These are phyloP conservation scores for Hypoxylon sp. DNA, from an alignment of 2,329 filamentous ascomycete genomes.

Conservation along the genomic window DNA sequence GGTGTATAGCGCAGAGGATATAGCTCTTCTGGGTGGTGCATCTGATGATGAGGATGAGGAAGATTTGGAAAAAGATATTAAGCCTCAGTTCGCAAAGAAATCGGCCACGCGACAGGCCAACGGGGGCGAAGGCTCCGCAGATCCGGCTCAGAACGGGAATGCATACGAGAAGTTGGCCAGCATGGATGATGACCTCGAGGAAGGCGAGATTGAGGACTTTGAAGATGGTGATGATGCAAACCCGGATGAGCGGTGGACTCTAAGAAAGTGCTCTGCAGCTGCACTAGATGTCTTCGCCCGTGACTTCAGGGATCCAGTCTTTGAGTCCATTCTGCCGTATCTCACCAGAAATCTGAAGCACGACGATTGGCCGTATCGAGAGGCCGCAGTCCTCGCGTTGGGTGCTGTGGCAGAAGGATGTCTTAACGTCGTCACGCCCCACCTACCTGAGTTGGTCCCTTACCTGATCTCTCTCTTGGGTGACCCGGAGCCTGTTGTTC, in stretches of 20 bases:
- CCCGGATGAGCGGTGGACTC: constrained; percentile 92
- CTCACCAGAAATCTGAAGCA: constrained; percentile 90
- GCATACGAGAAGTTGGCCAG: constrained; percentile 67
- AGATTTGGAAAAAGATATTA: constrained; percentile 90
- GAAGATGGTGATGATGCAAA: constrained; percentile 83
- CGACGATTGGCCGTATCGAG: constrained; percentile 89
- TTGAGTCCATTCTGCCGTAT: constrained; percentile 92
- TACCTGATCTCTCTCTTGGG: constrained; percentile 89
- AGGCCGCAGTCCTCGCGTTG: constrained; percentile 93
- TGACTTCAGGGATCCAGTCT: constrained; percentile 89
- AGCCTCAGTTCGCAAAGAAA: constrained; percentile 88
- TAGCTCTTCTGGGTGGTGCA: constrained; percentile 83
- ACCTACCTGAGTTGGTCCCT: constrained; percentile 89
- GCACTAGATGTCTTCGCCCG: constrained; percentile 94
- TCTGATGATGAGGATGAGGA: constrained; percentile 93
- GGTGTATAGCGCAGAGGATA: constrained; percentile 96
- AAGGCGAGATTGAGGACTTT: constrained; percentile 85
- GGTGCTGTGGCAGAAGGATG: constrained; percentile 97
- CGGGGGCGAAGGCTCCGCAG: constrained; percentile 62
- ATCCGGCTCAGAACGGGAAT: constrained; percentile 66
- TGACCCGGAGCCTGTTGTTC: constrained; percentile 88
- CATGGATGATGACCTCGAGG: constrained; percentile 83
- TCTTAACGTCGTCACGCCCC: constrained; percentile 88
- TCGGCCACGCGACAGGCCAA: constrained; percentile 70
- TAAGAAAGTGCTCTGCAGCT: constrained; percentile 96